These are phyloP conservation scores for Aeschynomene evenia DNA, from an alignment of 306 rosid genomes.

Conservation along the genomic window DNA sequence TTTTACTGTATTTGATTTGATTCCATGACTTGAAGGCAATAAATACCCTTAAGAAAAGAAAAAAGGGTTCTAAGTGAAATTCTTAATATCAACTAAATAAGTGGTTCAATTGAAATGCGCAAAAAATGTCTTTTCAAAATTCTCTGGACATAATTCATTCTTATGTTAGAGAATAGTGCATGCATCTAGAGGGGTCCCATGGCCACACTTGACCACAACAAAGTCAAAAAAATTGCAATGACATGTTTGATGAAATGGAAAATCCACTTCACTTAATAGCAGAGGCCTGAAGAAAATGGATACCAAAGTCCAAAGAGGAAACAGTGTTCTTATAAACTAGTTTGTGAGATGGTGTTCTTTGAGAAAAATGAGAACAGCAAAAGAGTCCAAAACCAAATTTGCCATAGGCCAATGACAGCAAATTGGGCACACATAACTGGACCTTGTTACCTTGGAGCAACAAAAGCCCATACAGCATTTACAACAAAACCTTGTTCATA, in stretches of 20 bases:
- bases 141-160: not conserved
- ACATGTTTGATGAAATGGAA: too few relatives aligned
- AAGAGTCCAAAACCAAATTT: not conserved
- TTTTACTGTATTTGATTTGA: not conserved
- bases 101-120: not conserved
- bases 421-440: not conserved
- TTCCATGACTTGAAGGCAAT: not conserved
- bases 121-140: not conserved
- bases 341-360: too few relatives aligned
- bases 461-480: slow-evolving; percentile 18
- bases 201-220: too few relatives aligned
- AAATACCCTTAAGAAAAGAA: not conserved
- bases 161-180: not conserved
- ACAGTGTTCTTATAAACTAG: not conserved
- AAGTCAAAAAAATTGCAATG: too few relatives aligned
- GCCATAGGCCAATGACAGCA: slow-evolving; percentile 22
- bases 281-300: not conserved
- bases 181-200: not conserved
- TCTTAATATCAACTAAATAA: not conserved
- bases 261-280: too few relatives aligned
- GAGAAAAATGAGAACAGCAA: too few relatives aligned
- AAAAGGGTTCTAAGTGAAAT: too few relatives aligned
- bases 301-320: not conserved
- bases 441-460: slow-evolving; percentile 2
- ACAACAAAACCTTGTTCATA: not conserved